phyloP scores from a whole-genome alignment of 1,139 yeast species.

The Taiozyma onychis region DNA sequence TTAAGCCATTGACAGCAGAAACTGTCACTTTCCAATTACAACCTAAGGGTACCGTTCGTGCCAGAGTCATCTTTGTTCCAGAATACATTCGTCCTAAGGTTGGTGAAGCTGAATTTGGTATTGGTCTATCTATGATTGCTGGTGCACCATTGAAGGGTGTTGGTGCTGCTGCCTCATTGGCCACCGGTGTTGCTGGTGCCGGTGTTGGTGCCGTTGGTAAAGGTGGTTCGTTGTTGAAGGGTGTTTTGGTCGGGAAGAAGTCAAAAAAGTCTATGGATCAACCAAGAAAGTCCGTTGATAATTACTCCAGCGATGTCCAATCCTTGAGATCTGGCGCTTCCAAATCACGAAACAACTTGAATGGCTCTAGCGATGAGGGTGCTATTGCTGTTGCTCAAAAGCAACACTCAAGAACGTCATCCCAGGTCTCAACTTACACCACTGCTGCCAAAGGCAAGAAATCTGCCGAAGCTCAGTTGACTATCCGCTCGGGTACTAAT shows the following conservation, averaged over 20 bases:
- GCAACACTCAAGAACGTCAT: constrained; percentile 13
- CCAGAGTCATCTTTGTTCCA: constrained; percentile 55
- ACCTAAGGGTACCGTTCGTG: constrained; percentile 54
- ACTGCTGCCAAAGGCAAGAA: constrained; percentile 14
- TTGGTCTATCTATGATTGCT: constrained; percentile 36
- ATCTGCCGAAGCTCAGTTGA: constrained; percentile 40
- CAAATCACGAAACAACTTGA: background rate
- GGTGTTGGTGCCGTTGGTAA: constrained; percentile 31
- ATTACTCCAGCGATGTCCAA: constrained; percentile 10
- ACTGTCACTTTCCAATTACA: constrained; percentile 44
- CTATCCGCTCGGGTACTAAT: constrained; percentile 36
- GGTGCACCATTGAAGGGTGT: constrained; percentile 46
- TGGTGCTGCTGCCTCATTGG: constrained; percentile 33
- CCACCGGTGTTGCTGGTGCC: constrained; percentile 38
- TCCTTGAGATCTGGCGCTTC: constrained; percentile 15
- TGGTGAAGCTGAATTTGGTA: constrained; percentile 37
- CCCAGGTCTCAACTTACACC: constrained; percentile 16
- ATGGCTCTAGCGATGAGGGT: constrained; percentile 1
- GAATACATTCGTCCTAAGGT: constrained; percentile 60
- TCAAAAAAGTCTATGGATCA: constrained; percentile 17
- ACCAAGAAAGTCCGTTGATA: constrained; percentile 10
- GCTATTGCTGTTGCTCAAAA: constrained; percentile 8
- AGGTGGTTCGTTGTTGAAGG: constrained; percentile 31
- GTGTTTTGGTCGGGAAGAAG: constrained; percentile 34
- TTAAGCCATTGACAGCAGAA: constrained; percentile 41